Evolutionary conservation across 768 basidiomycete genomes (phyloP).

Genomic region (Trametes villosa): DNA sequence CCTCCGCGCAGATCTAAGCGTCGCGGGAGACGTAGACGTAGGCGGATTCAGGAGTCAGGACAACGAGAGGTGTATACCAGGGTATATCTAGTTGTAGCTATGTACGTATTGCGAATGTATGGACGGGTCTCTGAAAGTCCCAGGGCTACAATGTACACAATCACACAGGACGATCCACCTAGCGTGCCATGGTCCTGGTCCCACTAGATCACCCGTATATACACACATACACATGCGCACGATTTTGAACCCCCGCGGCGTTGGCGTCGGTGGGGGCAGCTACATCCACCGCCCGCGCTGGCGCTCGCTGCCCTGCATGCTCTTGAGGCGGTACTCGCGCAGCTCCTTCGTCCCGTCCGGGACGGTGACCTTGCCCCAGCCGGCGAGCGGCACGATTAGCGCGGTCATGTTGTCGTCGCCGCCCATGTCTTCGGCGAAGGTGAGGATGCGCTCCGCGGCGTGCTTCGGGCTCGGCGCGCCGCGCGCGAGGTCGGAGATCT

Average conservation of each 20-base stretch:
- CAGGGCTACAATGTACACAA: background rate
- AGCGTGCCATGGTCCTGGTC: background rate
- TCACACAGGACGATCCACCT: no score
- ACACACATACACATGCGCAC: background rate
- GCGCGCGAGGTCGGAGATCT: constrained; percentile 89
- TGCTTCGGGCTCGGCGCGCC: constrained; percentile 68
- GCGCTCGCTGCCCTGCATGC: constrained; percentile 40
- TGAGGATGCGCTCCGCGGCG: constrained; percentile 83
- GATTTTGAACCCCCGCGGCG: no score
- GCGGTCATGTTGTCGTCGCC: constrained; percentile 92
- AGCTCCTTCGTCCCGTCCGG: constrained; percentile 82
- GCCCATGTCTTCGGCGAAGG: constrained; percentile 86
- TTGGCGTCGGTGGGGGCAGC: background rate
- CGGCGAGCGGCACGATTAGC: constrained; percentile 88
- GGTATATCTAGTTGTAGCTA: background rate
- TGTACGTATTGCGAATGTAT: background rate
- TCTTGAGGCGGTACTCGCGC: constrained; percentile 75
- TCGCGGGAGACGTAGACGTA: background rate
- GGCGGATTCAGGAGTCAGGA: constrained; percentile 49
- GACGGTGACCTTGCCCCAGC: constrained; percentile 86
- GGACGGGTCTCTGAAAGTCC: background rate
- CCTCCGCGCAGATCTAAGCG: constrained; percentile 76
- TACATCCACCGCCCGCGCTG: constrained; percentile 36
- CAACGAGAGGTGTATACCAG: background rate
- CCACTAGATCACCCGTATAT: background rate